Conservation (phyloP, 805 yeast species). For the Nematodospora valgi region DNA sequence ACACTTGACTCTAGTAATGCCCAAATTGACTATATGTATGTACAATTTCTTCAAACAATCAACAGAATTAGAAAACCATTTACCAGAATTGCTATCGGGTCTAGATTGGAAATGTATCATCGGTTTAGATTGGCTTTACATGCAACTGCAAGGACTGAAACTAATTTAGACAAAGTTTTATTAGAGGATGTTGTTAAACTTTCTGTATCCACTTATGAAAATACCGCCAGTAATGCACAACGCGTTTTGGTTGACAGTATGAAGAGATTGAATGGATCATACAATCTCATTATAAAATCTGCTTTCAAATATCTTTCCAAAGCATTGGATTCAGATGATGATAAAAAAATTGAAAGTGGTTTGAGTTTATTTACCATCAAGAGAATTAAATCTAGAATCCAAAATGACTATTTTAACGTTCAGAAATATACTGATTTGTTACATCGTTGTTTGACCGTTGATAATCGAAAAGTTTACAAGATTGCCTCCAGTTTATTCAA, state of each 20-base stretch:
- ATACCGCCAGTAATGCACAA: conserved; percentile 69
- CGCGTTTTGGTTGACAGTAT: conserved; percentile 62
- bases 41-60: conserved; percentile 59
- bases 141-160: conserved; percentile 69
- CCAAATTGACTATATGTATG: conserved; percentile 50
- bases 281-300: conserved; percentile 48
- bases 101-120: conserved; percentile 71
- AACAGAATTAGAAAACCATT: conserved; percentile 63
- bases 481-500: conserved; percentile 52
- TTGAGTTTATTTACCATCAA: conserved; percentile 54
- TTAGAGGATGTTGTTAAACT: conserved; percentile 62
- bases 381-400: conserved; percentile 55
- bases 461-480: conserved; percentile 51
- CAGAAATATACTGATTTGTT: conserved; percentile 46
- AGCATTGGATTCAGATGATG: conserved; percentile 46
- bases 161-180: conserved; percentile 58
- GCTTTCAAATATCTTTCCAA: conserved; percentile 48
- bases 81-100: conserved; percentile 76
- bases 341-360: conserved; percentile 62
- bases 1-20: conserved; percentile 56
- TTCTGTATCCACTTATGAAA: conserved; percentile 67
- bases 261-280: conserved; percentile 67
- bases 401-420: conserved; percentile 54
- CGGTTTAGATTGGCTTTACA: conserved; percentile 68
- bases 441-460: conserved; percentile 52